phyloP scores from a whole-genome alignment of 2,329 filamentous ascomycete species.

The Mycogone perniciosa region DNA sequence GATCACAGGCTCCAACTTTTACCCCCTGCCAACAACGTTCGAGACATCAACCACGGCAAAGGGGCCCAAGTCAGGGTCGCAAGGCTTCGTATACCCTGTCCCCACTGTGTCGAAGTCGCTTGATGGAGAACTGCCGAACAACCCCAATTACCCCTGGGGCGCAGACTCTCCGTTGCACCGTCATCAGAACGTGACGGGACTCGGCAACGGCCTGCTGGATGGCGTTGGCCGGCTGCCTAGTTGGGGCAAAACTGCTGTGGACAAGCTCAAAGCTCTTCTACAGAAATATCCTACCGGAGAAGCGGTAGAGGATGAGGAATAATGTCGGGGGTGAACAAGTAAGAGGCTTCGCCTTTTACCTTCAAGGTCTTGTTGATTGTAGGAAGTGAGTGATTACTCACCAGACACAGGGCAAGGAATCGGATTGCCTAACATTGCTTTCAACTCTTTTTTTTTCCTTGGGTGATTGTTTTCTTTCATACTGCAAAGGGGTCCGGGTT shows the following conservation, averaged over 20 bases:
- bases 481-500: background rate
- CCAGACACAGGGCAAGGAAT: background rate
- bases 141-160: conserved; percentile 32
- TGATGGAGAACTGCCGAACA: conserved; percentile 20
- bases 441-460: background rate
- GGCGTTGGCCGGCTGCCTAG: background rate
- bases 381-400: too few species aligned
- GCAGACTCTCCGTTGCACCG: conserved; percentile 30
- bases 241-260: conserved; percentile 4
- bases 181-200: conserved; percentile 25
- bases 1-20: conserved; percentile 1
- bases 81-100: conserved; percentile 11
- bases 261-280: conserved; percentile 3
- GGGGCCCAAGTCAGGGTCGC: conserved; percentile 3
- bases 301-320: background rate
- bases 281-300: background rate
- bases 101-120: conserved; percentile 15
- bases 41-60: conserved; percentile 15
- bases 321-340: background rate
- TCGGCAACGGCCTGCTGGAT: conserved; percentile 16
- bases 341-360: too few species aligned
- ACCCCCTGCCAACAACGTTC: conserved; percentile 15
- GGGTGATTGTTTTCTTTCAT: background rate
- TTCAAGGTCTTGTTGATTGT: too few species aligned
- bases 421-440: background rate